Percentiles rank a stretch among this genome's conserved stretches.
Conservation (phyloP, 164 flowering plant genomes). For the Taxillus chinensis region DNA sequence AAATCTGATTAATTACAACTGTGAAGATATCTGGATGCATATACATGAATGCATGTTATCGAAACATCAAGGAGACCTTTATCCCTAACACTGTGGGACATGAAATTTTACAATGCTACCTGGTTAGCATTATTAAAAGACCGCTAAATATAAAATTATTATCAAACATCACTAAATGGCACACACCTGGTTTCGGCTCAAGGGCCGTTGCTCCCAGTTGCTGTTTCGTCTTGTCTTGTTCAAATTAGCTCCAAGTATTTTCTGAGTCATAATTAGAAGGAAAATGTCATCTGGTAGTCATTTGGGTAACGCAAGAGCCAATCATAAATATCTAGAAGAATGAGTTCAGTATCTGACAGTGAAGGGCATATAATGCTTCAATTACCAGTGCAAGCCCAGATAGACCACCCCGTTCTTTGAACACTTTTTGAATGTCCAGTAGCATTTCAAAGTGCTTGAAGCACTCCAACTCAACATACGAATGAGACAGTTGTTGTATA, state of each 20-base stretch:
- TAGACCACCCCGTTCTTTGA: conserved; percentile 82
- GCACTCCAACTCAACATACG: conserved; percentile 67
- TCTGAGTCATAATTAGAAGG: conserved; percentile 26
- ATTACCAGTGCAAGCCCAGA: conserved; percentile 82
- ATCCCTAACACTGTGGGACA: too few species aligned
- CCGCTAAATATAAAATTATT: too few species aligned
- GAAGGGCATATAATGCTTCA: not conserved
- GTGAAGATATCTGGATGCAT: too few species aligned
- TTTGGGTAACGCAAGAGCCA: not conserved
- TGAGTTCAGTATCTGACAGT: not conserved
- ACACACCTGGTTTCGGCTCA: conserved; percentile 61
- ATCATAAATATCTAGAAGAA: too few species aligned
- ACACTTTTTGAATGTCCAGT: conserved; percentile 78
- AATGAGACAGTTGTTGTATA: conserved; percentile 55
- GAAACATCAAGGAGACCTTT: too few species aligned
- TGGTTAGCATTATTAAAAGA: too few species aligned
- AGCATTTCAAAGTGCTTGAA: conserved; percentile 88
- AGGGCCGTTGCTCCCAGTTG: conserved; percentile 93
- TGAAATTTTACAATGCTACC: too few species aligned
- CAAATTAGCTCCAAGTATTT: conserved; percentile 76
- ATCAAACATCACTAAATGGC: too few species aligned
- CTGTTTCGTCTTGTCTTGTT: conserved; percentile 88
- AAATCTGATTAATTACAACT: too few species aligned
- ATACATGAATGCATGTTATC: too few species aligned
- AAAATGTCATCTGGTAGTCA: not conserved